These are phyloP conservation scores for Elsinoe batatas DNA, from an alignment of 2,329 filamentous ascomycete genomes.

Conservation along the genomic window DNA sequence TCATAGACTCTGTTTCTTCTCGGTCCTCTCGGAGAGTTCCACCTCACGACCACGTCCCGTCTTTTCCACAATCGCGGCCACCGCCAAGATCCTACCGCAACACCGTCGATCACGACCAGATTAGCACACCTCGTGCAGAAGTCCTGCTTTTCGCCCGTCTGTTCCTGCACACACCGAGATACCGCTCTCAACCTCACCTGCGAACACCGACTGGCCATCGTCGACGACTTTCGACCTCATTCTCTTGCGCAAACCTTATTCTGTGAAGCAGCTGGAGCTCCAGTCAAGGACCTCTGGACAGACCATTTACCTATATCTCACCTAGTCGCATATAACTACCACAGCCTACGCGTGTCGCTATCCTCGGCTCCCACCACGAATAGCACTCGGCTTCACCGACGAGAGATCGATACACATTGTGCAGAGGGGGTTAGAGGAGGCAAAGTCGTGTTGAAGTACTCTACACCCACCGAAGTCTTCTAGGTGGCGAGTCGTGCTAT, in stretches of 20 bases:
- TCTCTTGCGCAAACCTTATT: background rate
- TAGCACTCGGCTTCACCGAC: too few species aligned
- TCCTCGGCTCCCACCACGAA: too few species aligned
- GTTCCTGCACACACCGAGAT: background rate
- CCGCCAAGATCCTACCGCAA: slow-evolving; percentile 8
- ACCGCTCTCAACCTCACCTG: background rate
- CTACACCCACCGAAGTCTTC: background rate
- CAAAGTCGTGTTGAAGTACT: too few species aligned
- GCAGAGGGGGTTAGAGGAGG: too few species aligned
- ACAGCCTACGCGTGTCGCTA: background rate
- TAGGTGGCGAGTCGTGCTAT: slow-evolving; percentile 9
- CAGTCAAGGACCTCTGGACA: background rate
- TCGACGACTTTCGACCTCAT: background rate
- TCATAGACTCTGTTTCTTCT: background rate
- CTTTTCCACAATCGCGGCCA: background rate
- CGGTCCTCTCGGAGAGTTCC: background rate
- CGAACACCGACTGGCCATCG: background rate
- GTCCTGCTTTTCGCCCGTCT: background rate
- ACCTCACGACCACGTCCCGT: background rate
- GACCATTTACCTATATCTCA: too few species aligned
- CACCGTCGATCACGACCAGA: slow-evolving; percentile 11
- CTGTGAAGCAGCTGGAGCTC: background rate
- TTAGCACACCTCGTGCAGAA: slow-evolving; percentile 6
- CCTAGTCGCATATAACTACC: background rate
- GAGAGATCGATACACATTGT: too few species aligned